Evolutionary conservation across 1,139 yeast species (phyloP).

Genomic region (Debaryomycetaceae sp.): DNA sequence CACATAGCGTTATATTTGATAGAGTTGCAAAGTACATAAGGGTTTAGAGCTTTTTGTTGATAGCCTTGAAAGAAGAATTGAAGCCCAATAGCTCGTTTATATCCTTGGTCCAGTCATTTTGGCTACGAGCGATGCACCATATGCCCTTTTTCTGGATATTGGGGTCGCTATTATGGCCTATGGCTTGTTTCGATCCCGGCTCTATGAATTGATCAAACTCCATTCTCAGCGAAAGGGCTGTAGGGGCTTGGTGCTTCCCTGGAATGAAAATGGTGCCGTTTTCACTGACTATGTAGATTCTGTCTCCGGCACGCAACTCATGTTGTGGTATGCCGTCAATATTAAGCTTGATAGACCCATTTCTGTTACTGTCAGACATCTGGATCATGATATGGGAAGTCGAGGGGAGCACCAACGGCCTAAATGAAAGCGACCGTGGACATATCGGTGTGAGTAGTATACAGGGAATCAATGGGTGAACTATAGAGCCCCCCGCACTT

Average conservation of each 20-base stretch:
- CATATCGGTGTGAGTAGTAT: conserved; percentile 85
- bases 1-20: no score
- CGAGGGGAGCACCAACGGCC: conserved; percentile 81
- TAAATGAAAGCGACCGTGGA: conserved; percentile 79
- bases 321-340: conserved; percentile 81
- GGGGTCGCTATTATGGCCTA: neutral
- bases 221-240: conserved; percentile 2
- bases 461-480: conserved; percentile 83
- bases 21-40: no score
- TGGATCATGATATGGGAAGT: conserved; percentile 65
- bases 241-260: conserved; percentile 20
- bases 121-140: conserved; percentile 84
- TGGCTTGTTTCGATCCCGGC: conserved; percentile 9
- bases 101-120: conserved; percentile 88
- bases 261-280: conserved; percentile 52
- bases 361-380: conserved; percentile 52
- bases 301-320: conserved; percentile 70
- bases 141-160: conserved; percentile 44
- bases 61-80: conserved; percentile 65
- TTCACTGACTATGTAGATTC: conserved; percentile 65
- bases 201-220: conserved; percentile 14
- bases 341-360: conserved; percentile 50
- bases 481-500: conserved; percentile 88
- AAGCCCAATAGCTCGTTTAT: conserved; percentile 85
- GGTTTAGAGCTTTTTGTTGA: conserved; percentile 7